Evolutionary conservation across 108 stramenopile genomes (phyloP), one percentile per base, ranked within the genome.

Genomic region (Schizochytrium sp.): DNA sequence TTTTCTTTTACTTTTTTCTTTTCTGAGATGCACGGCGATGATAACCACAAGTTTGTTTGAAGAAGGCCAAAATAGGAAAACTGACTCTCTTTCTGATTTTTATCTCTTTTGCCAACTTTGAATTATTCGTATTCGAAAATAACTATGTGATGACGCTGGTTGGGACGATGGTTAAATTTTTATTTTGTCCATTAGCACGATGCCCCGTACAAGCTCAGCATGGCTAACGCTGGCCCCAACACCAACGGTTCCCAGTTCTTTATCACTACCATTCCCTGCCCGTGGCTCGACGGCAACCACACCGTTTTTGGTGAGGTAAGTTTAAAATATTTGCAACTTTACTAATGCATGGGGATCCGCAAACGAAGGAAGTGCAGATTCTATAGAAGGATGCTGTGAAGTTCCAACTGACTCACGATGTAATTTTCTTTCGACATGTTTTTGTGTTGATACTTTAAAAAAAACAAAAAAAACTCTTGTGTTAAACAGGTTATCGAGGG

Each of bases 181-280:
- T 72, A 41, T 13, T 17, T 17, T n/a, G 13, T 72, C 41, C 91
- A 96, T 83, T 95, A 92, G 76, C 98, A 98, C 92, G 92, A 88
- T 61, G 95, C 95, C 89, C 91, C 96, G 42, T 95, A 96, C 87
- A 94, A 96, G 76, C 90, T 97, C 42, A 95, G 94, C 87, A 97
- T 98, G 97, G 97, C 98, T 19, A 98, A 97, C 89, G 95, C 96
- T 10, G 99, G 98, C 17, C 94, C 95, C 55, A 95, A 97, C 91
- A 98, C 99, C 4, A 99, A 99, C 91, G 98, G 95, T 44, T 93
- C 90, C 12, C 96, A 97, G 92, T 98, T 98, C 94, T 99, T 99
- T 90, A 90, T 99, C 72, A 97, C 96, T 90, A 98, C 98, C 10
- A 97, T 96, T 41, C 94, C 93, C 88, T 97, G 97, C 8, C 89